A percentile compares a stretch with the other conserved stretches of the same genome.
phyloP scores from a whole-genome alignment of 495 filamentous ascomycete species.

The Polyplosphaeria fusca region DNA sequence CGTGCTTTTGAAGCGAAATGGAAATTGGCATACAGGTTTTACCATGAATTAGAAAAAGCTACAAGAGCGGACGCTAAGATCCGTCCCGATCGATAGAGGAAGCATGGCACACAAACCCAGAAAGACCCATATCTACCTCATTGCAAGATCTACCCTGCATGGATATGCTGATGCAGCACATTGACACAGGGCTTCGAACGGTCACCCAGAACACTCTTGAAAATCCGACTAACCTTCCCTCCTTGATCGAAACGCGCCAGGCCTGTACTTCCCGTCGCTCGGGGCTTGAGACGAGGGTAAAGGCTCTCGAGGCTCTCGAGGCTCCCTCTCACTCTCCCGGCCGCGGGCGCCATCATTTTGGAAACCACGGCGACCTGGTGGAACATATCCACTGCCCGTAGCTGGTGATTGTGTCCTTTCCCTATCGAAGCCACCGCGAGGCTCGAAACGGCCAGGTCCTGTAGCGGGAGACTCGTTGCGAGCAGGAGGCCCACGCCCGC shows the following conservation, averaged over 20 bases:
- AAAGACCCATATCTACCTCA: too few species aligned
- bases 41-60: too few species aligned
- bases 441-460: conserved; percentile 30
- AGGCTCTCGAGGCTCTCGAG: conserved; percentile 23
- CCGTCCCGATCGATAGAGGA: too few species aligned
- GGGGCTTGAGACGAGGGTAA: conserved; percentile 21
- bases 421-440: conserved; percentile 23
- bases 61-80: too few species aligned
- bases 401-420: conserved; percentile 31
- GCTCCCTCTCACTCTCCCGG: conserved; percentile 28
- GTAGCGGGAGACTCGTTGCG: conserved; percentile 37
- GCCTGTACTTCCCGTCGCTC: conserved; percentile 38
- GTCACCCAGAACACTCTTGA: too few species aligned
- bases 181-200: too few species aligned
- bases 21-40: too few species aligned
- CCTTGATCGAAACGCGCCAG: conserved; percentile 30
- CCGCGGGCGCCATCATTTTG: conserved; percentile 25
- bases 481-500: conserved; percentile 20
- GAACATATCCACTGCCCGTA: conserved; percentile 15
- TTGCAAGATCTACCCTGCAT: too few species aligned
- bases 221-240: conserved; percentile 12
- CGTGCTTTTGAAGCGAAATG: too few species aligned
- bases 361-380: conserved; percentile 17
- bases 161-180: too few species aligned
- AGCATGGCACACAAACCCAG: too few species aligned